A percentile compares a stretch with the other conserved stretches of the same genome.
phyloP scores from a whole-genome alignment of 805 yeast species.

The Gaillardinia entomophila region DNA sequence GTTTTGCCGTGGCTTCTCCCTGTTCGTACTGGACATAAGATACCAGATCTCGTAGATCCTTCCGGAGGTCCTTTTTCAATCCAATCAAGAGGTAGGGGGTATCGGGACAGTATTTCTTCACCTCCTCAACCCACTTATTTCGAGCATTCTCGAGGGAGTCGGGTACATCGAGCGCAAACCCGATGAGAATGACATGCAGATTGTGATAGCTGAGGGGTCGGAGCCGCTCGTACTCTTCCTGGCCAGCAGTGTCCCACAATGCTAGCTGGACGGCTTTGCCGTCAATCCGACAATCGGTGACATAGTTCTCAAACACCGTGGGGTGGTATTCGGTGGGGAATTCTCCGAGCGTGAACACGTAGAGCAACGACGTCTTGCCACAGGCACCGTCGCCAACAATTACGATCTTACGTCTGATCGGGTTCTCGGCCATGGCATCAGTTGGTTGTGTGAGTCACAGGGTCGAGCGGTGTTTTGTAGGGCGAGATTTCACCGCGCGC shows the following conservation, averaged over 20 bases:
- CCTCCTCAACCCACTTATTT: conserved; percentile 85
- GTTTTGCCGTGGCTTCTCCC: conserved; percentile 67
- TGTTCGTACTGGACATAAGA: conserved; percentile 49
- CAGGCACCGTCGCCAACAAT: conserved; percentile 96
- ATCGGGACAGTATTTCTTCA: conserved; percentile 69
- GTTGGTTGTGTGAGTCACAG: too few species aligned
- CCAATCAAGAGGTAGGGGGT: conserved; percentile 80
- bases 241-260: conserved; percentile 96
- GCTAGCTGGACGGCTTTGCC: conserved; percentile 87
- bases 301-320: conserved; percentile 91
- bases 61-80: conserved; percentile 74
- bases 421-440: conserved; percentile 6
- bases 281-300: conserved; percentile 89
- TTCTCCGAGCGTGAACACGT: conserved; percentile 88
- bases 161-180: conserved; percentile 78
- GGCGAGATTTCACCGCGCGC: too few species aligned
- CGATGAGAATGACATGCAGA: conserved; percentile 81
- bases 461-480: too few species aligned
- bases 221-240: conserved; percentile 88
- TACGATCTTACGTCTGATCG: conserved; percentile 59
- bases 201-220: conserved; percentile 84
- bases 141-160: conserved; percentile 82
- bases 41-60: conserved; percentile 28
- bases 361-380: conserved; percentile 86
- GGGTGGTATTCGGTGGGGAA: conserved; percentile 92